Evolutionary conservation across 78 protist species (phyloP), one percentile per base, ranked within the genome.

Genomic region (Pelomyxa schiedti): DNA sequence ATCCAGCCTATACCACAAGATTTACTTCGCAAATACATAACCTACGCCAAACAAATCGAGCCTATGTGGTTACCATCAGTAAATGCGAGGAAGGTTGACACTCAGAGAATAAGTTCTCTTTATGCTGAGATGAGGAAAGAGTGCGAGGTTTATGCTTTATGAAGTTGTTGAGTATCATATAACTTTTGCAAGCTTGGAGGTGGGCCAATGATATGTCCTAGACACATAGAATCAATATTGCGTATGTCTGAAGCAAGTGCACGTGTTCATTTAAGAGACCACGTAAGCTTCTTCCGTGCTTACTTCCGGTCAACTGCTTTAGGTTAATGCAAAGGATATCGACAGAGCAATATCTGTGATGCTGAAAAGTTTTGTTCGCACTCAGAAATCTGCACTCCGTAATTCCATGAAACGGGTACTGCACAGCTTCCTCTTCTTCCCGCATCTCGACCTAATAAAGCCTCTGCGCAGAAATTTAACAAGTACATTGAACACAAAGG

Each of bases 211-310:
- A 88, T 96, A 80, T 92, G 97, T 0, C 96, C 92, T 26, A 88
- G 99, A 22, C 95, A 93, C 79, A 42, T 97, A 32, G 99, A 97
- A 80, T 79, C 95, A 8, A 83, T 96, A 74, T 75, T 92, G 24
- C 40, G 85, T n/a, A 58, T 97, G 79, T 72, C 97, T 16, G 98
- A 95, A 81, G 97, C 99, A 9, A 87, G 81, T 43, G 99, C 99
- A 6, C 72, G 87, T 47, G 89, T 96, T 96, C 97, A 93, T 74
- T 88, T 97, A 53, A 86, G 98, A 5, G 93, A 88, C 22, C 29
- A 70, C 39, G 98, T 95, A 9, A n/a, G n/a, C n/a, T n/a, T n/a
- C n/a, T n/a, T n/a, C n/a, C n/a, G n/a, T n/a, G n/a, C n/a, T n/a
- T n/a, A n/a, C n/a, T n/a, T n/a, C n/a, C n/a, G n/a, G n/a, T n/a